Conservation (phyloP, 148 eudicot genomes). For the Cornus controversa region DNA sequence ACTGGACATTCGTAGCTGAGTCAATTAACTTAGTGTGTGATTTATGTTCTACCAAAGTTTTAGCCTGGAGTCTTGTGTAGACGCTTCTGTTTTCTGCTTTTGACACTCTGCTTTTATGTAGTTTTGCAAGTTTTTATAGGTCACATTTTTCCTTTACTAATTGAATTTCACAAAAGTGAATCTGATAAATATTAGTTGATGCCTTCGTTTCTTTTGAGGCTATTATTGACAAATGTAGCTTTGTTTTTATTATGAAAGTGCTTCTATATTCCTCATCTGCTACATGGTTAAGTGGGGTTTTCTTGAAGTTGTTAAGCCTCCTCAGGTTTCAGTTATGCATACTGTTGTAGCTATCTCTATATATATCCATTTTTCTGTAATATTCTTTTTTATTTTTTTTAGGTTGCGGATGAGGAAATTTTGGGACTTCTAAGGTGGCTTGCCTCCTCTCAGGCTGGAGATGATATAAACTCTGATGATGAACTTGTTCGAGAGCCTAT, state of each 20-base stretch:
- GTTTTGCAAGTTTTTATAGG: background rate
- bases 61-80: no score
- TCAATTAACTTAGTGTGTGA: no score
- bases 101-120: no score
- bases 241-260: background rate
- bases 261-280: background rate
- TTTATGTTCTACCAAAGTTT: no score
- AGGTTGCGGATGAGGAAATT: slow-evolving; percentile 72
- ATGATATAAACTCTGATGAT: slow-evolving; percentile 88
- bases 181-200: background rate
- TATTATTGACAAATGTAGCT: background rate
- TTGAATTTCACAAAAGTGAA: background rate
- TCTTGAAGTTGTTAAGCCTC: background rate
- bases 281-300: background rate
- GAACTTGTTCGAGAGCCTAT: slow-evolving; percentile 70
- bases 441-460: slow-evolving; percentile 93
- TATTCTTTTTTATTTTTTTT: background rate
- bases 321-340: background rate
- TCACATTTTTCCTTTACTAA: no score
- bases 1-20: no score
- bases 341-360: background rate
- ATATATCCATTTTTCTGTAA: background rate
- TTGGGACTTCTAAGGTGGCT: slow-evolving; percentile 85
- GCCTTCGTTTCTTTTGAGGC: background rate
- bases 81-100: no score